Conservation (phyloP, 2,329 filamentous ascomycete genomes). For the Penicillium sp. region DNA sequence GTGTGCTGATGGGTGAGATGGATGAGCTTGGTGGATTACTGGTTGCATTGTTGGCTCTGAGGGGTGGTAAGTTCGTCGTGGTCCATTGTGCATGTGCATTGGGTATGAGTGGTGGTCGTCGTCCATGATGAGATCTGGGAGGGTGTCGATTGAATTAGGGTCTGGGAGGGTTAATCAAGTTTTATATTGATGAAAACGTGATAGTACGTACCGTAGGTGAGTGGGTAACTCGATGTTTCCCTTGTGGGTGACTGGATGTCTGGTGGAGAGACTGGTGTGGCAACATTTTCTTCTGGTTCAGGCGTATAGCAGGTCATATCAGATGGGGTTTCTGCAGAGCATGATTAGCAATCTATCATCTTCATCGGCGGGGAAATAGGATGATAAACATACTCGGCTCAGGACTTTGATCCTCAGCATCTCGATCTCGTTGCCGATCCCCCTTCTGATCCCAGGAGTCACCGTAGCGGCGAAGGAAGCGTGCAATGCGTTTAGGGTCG, state of each 20-base stretch:
- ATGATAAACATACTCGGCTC: constrained; percentile 39
- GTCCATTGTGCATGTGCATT: constrained; percentile 22
- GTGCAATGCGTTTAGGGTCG: constrained; percentile 43
- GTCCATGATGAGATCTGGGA: constrained; percentile 37
- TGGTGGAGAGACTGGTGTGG: constrained; percentile 38
- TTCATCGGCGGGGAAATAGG: no score
- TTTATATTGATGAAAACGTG: neutral
- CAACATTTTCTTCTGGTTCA: constrained; percentile 38
- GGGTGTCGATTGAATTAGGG: constrained; percentile 34
- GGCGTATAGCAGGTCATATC: constrained; percentile 49
- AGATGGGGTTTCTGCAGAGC: constrained; percentile 40
- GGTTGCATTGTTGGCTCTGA: constrained; percentile 16
- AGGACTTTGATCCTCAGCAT: constrained; percentile 35
- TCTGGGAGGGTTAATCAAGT: constrained; percentile 17
- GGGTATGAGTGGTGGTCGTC: constrained; percentile 32
- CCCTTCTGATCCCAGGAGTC: constrained; percentile 37
- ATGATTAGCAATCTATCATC: neutral
- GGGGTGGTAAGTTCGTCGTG: constrained; percentile 20
- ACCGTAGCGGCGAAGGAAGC: constrained; percentile 43
- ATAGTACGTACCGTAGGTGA: constrained; percentile 20
- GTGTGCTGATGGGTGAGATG: constrained; percentile 1
- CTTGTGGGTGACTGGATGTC: constrained; percentile 37
- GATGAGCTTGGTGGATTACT: constrained; percentile 3
- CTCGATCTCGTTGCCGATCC: constrained; percentile 32
- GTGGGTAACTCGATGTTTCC: constrained; percentile 28